Evolutionary conservation across 768 basidiomycete species (phyloP).

Genomic region (Cyclocybe cylindracea): DNA sequence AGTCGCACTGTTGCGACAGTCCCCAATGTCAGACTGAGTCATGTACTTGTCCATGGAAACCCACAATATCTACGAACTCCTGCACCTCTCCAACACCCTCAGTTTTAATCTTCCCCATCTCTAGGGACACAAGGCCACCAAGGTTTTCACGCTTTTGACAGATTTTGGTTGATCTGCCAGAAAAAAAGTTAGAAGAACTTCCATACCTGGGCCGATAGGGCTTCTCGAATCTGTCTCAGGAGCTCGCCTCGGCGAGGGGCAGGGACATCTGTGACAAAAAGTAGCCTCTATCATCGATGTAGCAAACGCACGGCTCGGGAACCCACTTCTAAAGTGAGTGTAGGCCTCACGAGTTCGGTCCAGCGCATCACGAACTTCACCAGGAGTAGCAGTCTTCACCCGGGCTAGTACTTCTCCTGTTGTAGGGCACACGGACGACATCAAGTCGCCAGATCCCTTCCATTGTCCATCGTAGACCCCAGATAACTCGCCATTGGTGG

Average conservation of each 20-base stretch:
- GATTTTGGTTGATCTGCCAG: neutral
- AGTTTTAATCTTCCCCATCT: conserved; percentile 90
- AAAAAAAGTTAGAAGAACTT: conserved; percentile 1
- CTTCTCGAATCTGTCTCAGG: conserved; percentile 83
- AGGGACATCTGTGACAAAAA: conserved; percentile 52
- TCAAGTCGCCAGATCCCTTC: conserved; percentile 72
- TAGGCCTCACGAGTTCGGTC: conserved; percentile 76
- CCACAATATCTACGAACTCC: conserved; percentile 91
- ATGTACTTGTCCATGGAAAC: conserved; percentile 29
- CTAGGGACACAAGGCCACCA: conserved; percentile 81
- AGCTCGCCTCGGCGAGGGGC: conserved; percentile 90
- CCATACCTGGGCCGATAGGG: conserved; percentile 72
- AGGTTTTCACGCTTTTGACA: conserved; percentile 65
- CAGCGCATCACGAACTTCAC: conserved; percentile 72
- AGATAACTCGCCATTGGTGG: conserved; percentile 52
- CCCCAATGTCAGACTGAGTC: conserved; percentile 1
- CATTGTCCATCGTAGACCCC: conserved; percentile 87
- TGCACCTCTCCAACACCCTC: conserved; percentile 95
- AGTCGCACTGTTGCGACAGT: conserved; percentile 65
- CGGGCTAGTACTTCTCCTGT: conserved; percentile 84
- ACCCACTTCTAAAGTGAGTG: conserved; percentile 57
- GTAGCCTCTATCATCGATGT: neutral
- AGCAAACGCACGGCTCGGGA: neutral
- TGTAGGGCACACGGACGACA: conserved; percentile 77
- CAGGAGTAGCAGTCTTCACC: conserved; percentile 70